Percentiles rank a stretch among this genome's conserved stretches.
Conservation (phyloP, 306 rosid species). For the Dryas drummondii region DNA sequence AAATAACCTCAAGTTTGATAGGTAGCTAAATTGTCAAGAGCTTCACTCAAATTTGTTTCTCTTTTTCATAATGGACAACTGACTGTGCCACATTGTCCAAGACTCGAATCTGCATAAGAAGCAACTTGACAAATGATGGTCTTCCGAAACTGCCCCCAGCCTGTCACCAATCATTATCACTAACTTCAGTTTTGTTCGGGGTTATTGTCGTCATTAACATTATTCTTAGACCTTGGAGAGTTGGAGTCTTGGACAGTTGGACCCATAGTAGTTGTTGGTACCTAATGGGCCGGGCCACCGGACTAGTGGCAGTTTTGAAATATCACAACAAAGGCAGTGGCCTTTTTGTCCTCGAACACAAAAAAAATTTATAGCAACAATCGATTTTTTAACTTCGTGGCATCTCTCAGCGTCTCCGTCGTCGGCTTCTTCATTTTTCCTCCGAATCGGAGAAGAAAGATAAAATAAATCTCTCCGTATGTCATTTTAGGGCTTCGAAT, state of each 20-base stretch:
- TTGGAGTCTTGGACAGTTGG: too few species aligned
- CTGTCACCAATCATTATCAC: not conserved
- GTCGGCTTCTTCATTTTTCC: not conserved
- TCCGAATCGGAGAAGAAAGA: slow-evolving; percentile 17
- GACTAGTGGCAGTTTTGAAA: slow-evolving; percentile 18
- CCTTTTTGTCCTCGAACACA: not conserved
- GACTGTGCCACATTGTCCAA: not conserved
- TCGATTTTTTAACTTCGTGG: not conserved
- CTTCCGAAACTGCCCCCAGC: not conserved
- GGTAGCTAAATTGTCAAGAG: too few species aligned
- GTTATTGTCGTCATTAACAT: not conserved
- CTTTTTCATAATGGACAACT: not conserved
- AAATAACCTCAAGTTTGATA: too few species aligned
- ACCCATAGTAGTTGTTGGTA: not conserved
- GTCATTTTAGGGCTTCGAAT: slow-evolving; percentile 25
- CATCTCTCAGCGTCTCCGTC: not conserved
- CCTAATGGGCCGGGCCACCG: slow-evolving; percentile 8
- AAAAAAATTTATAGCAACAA: not conserved
- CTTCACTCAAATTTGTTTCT: too few species aligned
- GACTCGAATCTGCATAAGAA: not conserved
- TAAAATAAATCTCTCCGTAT: not conserved
- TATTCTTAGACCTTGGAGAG: not conserved
- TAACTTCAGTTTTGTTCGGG: not conserved
- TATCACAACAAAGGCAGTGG: not conserved
- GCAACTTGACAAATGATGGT: not conserved